These are phyloP conservation scores for Xylaria palmicola DNA, from an alignment of 495 filamentous ascomycete species.

Conservation along the genomic window DNA sequence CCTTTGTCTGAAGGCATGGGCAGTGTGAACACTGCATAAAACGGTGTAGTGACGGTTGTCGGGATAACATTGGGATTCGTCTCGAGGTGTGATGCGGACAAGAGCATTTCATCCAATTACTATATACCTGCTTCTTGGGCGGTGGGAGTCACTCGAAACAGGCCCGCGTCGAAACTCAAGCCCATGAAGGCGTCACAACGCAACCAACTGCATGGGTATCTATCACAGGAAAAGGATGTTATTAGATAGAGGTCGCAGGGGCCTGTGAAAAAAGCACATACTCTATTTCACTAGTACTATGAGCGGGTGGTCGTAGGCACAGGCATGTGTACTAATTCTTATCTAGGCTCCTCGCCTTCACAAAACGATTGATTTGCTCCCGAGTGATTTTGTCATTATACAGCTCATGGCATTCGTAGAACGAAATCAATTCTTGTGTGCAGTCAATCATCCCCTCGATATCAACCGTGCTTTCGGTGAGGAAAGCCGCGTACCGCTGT, in stretches of 20 bases:
- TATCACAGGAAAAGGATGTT: background rate
- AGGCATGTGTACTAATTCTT: conserved; percentile 3
- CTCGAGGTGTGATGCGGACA: too few relatives aligned
- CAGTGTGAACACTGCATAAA: too few relatives aligned
- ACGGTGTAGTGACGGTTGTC: too few relatives aligned
- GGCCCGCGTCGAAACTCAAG: too few relatives aligned
- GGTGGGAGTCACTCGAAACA: too few relatives aligned
- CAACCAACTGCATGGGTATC: too few relatives aligned
- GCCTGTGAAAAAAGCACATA: background rate
- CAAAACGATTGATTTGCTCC: conserved; percentile 72
- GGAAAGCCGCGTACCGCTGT: conserved; percentile 75
- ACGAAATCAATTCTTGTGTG: conserved; percentile 90
- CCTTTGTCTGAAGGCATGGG: too few relatives aligned
- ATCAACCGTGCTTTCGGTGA: conserved; percentile 90
- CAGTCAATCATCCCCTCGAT: conserved; percentile 90
- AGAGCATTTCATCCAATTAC: too few relatives aligned
- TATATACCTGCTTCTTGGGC: too few relatives aligned
- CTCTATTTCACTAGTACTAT: background rate
- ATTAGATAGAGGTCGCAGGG: background rate
- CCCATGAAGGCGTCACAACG: too few relatives aligned
- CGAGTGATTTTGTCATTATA: conserved; percentile 74
- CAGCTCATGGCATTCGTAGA: conserved; percentile 90
- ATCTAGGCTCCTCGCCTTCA: conserved; percentile 80
- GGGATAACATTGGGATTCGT: too few relatives aligned
- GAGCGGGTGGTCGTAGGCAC: background rate